These are phyloP conservation scores for Talaromyces atroroseus DNA, from an alignment of 2,329 filamentous ascomycete genomes.

Conservation along the genomic window DNA sequence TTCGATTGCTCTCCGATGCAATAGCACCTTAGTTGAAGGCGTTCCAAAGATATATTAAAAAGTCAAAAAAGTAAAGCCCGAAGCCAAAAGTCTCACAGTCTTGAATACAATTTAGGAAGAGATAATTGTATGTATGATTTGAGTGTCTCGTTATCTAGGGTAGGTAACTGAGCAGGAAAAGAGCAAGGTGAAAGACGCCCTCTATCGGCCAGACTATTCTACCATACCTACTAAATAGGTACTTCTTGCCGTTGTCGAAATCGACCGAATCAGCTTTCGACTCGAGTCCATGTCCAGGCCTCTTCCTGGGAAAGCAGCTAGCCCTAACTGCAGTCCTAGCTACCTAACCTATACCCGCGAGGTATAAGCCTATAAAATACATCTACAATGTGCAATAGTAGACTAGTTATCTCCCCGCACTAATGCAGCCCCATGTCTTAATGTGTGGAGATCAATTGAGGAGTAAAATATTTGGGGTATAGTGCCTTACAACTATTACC, in stretches of 20 bases:
- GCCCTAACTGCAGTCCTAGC: background rate
- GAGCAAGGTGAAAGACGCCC: background rate
- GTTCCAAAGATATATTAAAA: background rate
- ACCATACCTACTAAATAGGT: background rate
- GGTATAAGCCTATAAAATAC: too few species aligned
- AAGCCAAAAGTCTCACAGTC: background rate
- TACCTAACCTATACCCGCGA: background rate
- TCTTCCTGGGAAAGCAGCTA: background rate
- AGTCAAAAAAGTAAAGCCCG: background rate
- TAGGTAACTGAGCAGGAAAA: background rate
- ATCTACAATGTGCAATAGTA: too few species aligned
- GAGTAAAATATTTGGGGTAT: too few species aligned
- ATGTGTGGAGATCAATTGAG: background rate
- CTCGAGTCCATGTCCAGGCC: background rate
- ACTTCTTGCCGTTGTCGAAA: background rate
- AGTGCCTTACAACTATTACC: background rate
- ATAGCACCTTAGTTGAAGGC: background rate
- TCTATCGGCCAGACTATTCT: background rate
- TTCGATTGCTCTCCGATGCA: background rate
- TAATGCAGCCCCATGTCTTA: background rate
- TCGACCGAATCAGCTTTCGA: background rate
- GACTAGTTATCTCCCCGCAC: background rate
- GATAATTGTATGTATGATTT: background rate
- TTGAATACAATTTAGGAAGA: background rate
- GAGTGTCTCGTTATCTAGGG: background rate